Conservation (phyloP, 805 yeast species). For the Monosporozyma aquatica region DNA sequence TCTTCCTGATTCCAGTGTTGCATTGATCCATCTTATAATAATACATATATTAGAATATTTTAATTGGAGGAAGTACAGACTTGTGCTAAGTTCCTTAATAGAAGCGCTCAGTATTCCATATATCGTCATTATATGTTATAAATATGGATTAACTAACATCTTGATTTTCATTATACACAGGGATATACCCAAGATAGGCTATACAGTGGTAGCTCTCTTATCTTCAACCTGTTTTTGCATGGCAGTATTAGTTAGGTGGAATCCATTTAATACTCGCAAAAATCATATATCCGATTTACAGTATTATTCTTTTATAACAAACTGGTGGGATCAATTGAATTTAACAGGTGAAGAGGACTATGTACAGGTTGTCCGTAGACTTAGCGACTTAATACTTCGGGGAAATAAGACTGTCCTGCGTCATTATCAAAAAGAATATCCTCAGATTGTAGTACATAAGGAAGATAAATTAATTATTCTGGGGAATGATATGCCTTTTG, state of each 20-base stretch:
- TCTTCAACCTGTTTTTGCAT: slow-evolving; percentile 46
- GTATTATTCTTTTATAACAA: slow-evolving; percentile 31
- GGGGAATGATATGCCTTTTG: too few relatives aligned
- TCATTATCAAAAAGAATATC: slow-evolving; percentile 24
- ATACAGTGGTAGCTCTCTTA: slow-evolving; percentile 45
- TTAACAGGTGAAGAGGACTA: slow-evolving; percentile 29
- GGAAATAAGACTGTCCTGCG: slow-evolving; percentile 15
- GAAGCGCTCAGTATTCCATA: slow-evolving; percentile 41
- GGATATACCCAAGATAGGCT: slow-evolving; percentile 47
- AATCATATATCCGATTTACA: slow-evolving; percentile 19
- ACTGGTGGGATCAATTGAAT: slow-evolving; percentile 25
- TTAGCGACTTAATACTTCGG: slow-evolving; percentile 19
- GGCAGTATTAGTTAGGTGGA: slow-evolving; percentile 51
- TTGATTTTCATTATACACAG: slow-evolving; percentile 55
- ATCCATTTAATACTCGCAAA: slow-evolving; percentile 11
- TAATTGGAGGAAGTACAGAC: slow-evolving; percentile 43
- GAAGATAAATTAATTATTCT: background rate
- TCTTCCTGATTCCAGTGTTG: slow-evolving; percentile 36
- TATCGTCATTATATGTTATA: slow-evolving; percentile 42
- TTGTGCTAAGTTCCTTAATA: slow-evolving; percentile 54
- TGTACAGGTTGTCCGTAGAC: slow-evolving; percentile 15
- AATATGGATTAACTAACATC: slow-evolving; percentile 40
- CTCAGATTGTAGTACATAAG: slow-evolving; percentile 8
- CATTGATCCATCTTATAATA: slow-evolving; percentile 48
- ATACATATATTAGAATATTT: slow-evolving; percentile 56